These are phyloP conservation scores for Annulohypoxylon truncatum DNA, from an alignment of 2,329 filamentous ascomycete species.

Conservation along the genomic window DNA sequence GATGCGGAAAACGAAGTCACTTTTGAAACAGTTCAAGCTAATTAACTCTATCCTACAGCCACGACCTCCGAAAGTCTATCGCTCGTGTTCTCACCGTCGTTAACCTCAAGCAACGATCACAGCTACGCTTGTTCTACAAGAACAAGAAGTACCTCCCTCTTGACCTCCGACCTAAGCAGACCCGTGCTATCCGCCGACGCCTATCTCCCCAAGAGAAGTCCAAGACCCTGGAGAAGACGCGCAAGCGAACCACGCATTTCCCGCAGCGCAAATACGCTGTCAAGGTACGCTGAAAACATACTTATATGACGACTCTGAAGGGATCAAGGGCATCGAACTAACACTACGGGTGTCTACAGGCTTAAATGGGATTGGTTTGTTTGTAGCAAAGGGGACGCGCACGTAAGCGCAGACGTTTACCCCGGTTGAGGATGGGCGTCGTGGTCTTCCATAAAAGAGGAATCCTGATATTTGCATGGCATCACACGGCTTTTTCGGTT, in stretches of 20 bases:
- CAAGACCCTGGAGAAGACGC: slow-evolving; percentile 89
- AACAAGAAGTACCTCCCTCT: slow-evolving; percentile 99
- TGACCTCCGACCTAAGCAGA: slow-evolving; percentile 98
- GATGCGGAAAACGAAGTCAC: slow-evolving; percentile 14
- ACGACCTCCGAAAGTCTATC: slow-evolving; percentile 99
- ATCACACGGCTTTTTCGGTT: slow-evolving; percentile 55
- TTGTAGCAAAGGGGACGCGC: slow-evolving; percentile 30
- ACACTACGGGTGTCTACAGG: slow-evolving; percentile 32
- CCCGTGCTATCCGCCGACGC: slow-evolving; percentile 95
- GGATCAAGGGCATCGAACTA: slow-evolving; percentile 17
- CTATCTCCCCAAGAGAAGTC: slow-evolving; percentile 91
- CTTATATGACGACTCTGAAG: neutral
- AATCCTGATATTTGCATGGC: slow-evolving; percentile 54
- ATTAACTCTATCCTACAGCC: slow-evolving; percentile 64
- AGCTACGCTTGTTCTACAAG: slow-evolving; percentile 99
- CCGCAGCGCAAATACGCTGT: slow-evolving; percentile 98
- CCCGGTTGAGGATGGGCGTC: slow-evolving; percentile 48
- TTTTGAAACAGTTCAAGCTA: slow-evolving; percentile 23
- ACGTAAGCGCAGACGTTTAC: slow-evolving; percentile 41
- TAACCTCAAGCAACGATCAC: slow-evolving; percentile 98
- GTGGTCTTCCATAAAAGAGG: slow-evolving; percentile 50
- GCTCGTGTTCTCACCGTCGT: slow-evolving; percentile 99
- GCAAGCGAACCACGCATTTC: slow-evolving; percentile 97
- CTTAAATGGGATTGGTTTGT: slow-evolving; percentile 42
- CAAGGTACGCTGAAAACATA: slow-evolving; percentile 78